Percentiles rank a stretch among this genome's conserved stretches.
Evolutionary conservation across 192 early-diverging fungal genomes (phyloP).

Genomic region (Coemansia sp.): DNA sequence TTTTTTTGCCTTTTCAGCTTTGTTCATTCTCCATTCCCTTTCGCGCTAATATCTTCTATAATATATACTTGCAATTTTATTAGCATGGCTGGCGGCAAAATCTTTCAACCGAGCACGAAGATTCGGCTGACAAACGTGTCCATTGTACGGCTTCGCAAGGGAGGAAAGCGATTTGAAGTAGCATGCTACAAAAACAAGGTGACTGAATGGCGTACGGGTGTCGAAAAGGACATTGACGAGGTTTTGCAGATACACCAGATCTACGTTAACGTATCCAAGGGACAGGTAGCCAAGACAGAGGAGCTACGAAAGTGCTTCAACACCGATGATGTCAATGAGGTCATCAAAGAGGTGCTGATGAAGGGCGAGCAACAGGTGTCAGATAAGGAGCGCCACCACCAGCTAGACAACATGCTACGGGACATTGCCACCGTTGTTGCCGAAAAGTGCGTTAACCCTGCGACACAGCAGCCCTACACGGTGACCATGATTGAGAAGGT

Average conservation of each 20-base stretch:
- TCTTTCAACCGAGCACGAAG: constrained; percentile 47
- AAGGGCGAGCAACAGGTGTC: constrained; percentile 98
- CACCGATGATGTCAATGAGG: constrained; percentile 79
- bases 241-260: constrained; percentile 94
- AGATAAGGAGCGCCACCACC: constrained; percentile 90
- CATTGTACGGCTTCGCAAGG: constrained; percentile 90
- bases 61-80: background rate
- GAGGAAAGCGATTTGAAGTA: constrained; percentile 97
- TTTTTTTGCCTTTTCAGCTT: background rate
- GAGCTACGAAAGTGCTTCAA: constrained; percentile 87
- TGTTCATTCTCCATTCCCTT: no score
- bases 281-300: constrained; percentile 86
- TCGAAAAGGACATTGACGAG: constrained; percentile 95
- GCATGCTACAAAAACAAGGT: constrained; percentile 99
- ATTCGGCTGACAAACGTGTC: constrained; percentile 94
- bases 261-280: constrained; percentile 96
- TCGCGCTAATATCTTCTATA: no score
- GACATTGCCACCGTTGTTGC: constrained; percentile 97
- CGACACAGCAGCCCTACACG: constrained; percentile 91
- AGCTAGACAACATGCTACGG: constrained; percentile 75
- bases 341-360: constrained; percentile 81
- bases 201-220: constrained; percentile 87
- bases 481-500: constrained; percentile 99
- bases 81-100: constrained; percentile 43
- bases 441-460: constrained; percentile 94